Base-by-base conservation (phyloP, 768 basidiomycete genomes). In the Suillus subaureus region DNA sequence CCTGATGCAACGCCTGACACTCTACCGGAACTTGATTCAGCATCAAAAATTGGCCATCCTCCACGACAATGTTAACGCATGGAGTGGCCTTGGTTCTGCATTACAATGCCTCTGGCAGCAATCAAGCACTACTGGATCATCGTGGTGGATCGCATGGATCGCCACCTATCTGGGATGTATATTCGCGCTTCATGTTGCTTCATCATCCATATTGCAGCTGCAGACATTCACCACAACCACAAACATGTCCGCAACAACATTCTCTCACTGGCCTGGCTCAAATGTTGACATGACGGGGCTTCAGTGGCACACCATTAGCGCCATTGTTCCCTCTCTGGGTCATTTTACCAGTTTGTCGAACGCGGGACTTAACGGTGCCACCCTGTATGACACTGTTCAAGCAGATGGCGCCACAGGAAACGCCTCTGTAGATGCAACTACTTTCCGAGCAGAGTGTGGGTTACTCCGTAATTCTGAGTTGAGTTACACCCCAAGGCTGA, bases 1-100 rank as follows among this genome's bases (percentile, higher is more conserved):
- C 33, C 31, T 66, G 16, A 65, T 66, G 13, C 70, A 71, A 55
- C 62, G 56, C 31, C 65, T 71, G 37, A 49, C 64, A 21, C 45
- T 71, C 42, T 52, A 51, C 42, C 21, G 62, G 23, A 64, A 35
- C 28, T 26, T 71, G 15, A 26, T 40, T 26, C 60, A 35, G 43
- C 49, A 45, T 15, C 61, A 65, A 49, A 26, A 63, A 15, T 33
- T 65, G 26, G 31, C 61, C n/a, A n/a, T 43, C 21, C 45, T 65
- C 15, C 64, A 65, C 11, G 64, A 65, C 45, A 26, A 37, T 12
- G 31, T 62, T 39, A 49, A 62, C 12, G 64, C 64, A 43, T 62
- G 64, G 64, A 45, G 43, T 11, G 64, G 64, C 35, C 42, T 65
- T 39, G 64, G 64, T 33, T 62, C 61, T 11, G 64, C 61, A 11